Evolutionary conservation across 805 yeast species (phyloP), one percentile per base, ranked within the genome.

Genomic region (Millerozyma miso): DNA sequence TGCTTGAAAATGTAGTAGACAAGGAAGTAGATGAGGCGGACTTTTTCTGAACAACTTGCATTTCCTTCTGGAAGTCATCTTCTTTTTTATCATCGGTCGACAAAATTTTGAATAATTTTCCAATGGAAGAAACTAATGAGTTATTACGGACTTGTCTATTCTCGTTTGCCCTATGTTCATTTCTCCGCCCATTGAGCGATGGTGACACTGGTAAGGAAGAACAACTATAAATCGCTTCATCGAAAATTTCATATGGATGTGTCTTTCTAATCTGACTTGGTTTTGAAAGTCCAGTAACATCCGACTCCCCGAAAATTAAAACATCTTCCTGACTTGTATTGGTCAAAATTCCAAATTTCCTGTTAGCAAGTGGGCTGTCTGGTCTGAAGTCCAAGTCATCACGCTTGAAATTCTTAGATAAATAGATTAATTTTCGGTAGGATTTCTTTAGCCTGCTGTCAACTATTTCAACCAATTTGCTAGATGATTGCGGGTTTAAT

Each of bases 201-300:
- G 44, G 33, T 19, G 41, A 31, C 6, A 41, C 39, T 4, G 60
- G 52, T 33, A 58, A 49, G 4, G 62, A 51, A 3, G 58, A 55
- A 45, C 67, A 60, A 10, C 59, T 68, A 56, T 81, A 81, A 26
- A 79, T 71, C 1, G 85, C 81, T 51, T 82, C 88, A 57, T 82
- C 88, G 39, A 81, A 71, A 2, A 82, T 71, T 49, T 82, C 88
- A 56, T 71, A 82, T 0, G 85, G 76, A 56, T 79, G 82, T 1
- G 78, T 71, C 48, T 77, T 75, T 32, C 76, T 59, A 33, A 69
- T 57, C 43, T 68, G 73, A 40, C 69, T 60, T 7, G 62, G 49
- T 38, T 55, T 58, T 2, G 59, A 44, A 31, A 54, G 29, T 10
- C 45, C 35, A 12, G 39, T 42, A 13, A 43, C 33, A 19, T 47